Percentiles rank a stretch among this genome's conserved stretches.
Conservation (phyloP, 345 rosid species). For the Lepidium sativum region DNA sequence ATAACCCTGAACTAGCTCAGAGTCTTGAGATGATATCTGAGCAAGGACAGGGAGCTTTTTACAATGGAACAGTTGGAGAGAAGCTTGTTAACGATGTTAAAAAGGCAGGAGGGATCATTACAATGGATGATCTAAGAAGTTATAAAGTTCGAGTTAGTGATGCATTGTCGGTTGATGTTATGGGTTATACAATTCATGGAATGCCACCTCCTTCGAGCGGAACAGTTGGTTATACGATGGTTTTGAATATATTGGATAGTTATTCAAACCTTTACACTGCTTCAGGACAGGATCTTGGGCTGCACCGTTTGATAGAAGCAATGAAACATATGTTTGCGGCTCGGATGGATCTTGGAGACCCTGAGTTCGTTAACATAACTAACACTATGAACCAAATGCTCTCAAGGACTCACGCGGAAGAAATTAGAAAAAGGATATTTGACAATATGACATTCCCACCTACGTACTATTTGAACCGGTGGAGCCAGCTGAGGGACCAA, state of each 20-base stretch:
- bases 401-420: constrained; percentile 48
- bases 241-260: constrained; percentile 61
- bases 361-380: constrained; percentile 43
- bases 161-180: constrained; percentile 46
- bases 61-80: constrained; percentile 67
- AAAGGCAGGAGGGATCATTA: constrained; percentile 70
- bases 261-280: constrained; percentile 50
- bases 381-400: constrained; percentile 49
- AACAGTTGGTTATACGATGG: constrained; percentile 61
- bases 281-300: constrained; percentile 32
- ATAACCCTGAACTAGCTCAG: constrained; percentile 45
- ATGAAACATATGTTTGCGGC: constrained; percentile 87
- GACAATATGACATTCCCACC: constrained; percentile 85
- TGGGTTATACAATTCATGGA: constrained; percentile 66
- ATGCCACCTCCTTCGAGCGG: constrained; percentile 96
- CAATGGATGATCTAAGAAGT: constrained; percentile 76
- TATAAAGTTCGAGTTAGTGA: constrained; percentile 54
- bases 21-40: constrained; percentile 57
- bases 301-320: constrained; percentile 80
- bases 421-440: constrained; percentile 46
- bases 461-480: constrained; percentile 65
- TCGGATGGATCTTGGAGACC: constrained; percentile 90
- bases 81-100: constrained; percentile 62
- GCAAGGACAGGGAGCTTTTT: constrained; percentile 62
- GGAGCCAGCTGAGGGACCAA: constrained; percentile 86